phyloP scores from a whole-genome alignment of 2,329 filamentous ascomycete genomes.

The Beauveria caledonica region DNA sequence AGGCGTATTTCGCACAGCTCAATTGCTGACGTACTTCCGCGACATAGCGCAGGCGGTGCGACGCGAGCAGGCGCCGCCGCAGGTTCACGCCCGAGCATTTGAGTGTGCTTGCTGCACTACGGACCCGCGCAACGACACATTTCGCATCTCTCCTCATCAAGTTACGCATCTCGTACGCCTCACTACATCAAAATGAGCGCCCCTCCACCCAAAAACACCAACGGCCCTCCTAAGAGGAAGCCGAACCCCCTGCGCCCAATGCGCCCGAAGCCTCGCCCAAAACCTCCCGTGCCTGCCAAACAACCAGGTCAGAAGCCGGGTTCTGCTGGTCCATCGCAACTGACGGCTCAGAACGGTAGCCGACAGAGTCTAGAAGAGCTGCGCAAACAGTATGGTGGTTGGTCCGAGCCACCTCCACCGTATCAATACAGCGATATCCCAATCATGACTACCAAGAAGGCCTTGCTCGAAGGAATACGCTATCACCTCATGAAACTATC shows the following conservation, averaged over 20 bases:
- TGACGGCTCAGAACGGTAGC: constrained; percentile 19
- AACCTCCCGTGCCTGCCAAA: constrained; percentile 59
- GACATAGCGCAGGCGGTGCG: constrained; percentile 4
- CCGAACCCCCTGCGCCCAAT: constrained; percentile 32
- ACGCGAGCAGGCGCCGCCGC: neutral
- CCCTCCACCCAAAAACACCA: constrained; percentile 27
- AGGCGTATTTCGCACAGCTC: neutral
- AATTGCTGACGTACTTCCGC: neutral
- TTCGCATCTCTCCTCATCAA: neutral
- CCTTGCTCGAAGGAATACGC: constrained; percentile 69
- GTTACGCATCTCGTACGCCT: neutral
- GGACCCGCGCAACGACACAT: neutral
- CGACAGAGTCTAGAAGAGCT: constrained; percentile 32
- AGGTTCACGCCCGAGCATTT: neutral
- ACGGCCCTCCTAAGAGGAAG: constrained; percentile 24
- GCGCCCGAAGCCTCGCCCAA: constrained; percentile 36
- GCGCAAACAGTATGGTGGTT: constrained; percentile 44
- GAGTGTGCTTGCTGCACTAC: constrained; percentile 13
- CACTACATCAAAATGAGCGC: constrained; percentile 33
- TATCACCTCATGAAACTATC: constrained; percentile 80
- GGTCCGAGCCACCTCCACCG: constrained; percentile 44
- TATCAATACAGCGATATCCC: constrained; percentile 50
- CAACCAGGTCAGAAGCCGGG: constrained; percentile 24
- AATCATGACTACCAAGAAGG: constrained; percentile 75
- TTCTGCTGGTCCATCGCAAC: constrained; percentile 14